Evolutionary conservation across 176 grass and related monocot species (phyloP), one percentile per base, ranked within the genome.

Genomic region (Triticum urartu): DNA sequence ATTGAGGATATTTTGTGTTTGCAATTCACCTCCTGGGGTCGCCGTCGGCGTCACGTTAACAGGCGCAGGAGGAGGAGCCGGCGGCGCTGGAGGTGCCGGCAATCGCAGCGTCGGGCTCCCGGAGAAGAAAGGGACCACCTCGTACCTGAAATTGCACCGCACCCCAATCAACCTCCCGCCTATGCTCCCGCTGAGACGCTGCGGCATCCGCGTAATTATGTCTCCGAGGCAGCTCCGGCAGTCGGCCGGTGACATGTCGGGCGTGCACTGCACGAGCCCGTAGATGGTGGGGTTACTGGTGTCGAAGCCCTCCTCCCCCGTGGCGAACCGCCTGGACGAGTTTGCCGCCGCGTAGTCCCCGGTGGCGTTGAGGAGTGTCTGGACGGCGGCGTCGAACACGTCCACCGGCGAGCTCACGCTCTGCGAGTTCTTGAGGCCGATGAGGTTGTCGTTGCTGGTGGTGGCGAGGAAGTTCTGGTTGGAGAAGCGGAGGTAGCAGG

Each of bases 191-290:
- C 78, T 81, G 22, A 81, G 76, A 69, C 39, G 32, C 68, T 17
- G 17, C 12, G 28, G 24, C 13, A 21, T 25, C 36, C 0, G 1
- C 76, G 25, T 9, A 8, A 82, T 26, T 5, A 90, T 69, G 2
- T 50, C 48, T 2, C 7, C 9, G 7, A 87, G 84, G 65, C 89
- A 90, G 26, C 12, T 81, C 64, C 75, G 79, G 87, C 90, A 94
- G 3, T 77, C 64, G 3, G 35, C 11, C 17, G 62, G 36, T 12
- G 77, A 6, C 84, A 95, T 78, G 77, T 95, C 91, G 66, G 73
- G 85, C 34, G 86, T 89, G 87, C 94, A 95, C 89, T 93, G 91
- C 18, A 40, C 77, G 33, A 95, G 77, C 1, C 86, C 90, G 80
- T 95, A 93, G 0, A 93, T 80, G 1, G 4, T 81, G 9, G 89